These are phyloP conservation scores for Lunasporangiospora selenospora DNA, from an alignment of 192 early-diverging fungal genomes.

Conservation along the genomic window DNA sequence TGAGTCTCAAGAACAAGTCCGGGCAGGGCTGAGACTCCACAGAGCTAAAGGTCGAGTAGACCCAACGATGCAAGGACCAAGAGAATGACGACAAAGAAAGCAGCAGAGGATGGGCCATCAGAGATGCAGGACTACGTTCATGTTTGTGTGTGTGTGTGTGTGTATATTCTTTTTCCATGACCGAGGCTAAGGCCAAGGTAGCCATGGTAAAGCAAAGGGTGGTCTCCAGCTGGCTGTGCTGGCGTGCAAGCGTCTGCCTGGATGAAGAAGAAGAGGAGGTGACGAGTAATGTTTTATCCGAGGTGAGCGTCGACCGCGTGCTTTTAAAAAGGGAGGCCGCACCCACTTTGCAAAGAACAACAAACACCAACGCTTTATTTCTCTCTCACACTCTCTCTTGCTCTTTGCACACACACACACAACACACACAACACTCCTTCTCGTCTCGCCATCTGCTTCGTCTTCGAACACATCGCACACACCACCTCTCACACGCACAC, in stretches of 20 bases:
- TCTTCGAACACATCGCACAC: neutral
- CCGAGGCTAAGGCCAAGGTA: too few relatives aligned
- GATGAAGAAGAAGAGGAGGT: too few relatives aligned
- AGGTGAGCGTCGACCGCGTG: too few relatives aligned
- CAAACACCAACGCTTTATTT: neutral
- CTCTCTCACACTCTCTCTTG: neutral
- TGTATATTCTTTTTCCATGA: too few relatives aligned
- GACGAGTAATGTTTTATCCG: conserved; percentile 39
- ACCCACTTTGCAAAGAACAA: too few relatives aligned
- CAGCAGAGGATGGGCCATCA: neutral
- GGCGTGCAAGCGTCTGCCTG: too few relatives aligned
- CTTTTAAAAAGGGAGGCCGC: neutral
- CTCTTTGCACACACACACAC: neutral
- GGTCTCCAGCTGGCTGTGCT: too few relatives aligned
- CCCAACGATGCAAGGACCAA: too few relatives aligned
- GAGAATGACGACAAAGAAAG: neutral
- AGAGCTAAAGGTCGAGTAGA: too few relatives aligned
- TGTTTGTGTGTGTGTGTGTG: neutral
- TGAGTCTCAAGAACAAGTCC: too few relatives aligned
- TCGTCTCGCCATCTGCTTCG: neutral
- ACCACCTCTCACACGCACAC: neutral
- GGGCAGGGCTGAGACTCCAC: too few relatives aligned
- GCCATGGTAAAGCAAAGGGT: too few relatives aligned
- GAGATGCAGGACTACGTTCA: neutral
- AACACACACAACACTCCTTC: neutral